Evolutionary conservation across 148 eudicot species (phyloP).

Genomic region (Talinum fruticosum): DNA sequence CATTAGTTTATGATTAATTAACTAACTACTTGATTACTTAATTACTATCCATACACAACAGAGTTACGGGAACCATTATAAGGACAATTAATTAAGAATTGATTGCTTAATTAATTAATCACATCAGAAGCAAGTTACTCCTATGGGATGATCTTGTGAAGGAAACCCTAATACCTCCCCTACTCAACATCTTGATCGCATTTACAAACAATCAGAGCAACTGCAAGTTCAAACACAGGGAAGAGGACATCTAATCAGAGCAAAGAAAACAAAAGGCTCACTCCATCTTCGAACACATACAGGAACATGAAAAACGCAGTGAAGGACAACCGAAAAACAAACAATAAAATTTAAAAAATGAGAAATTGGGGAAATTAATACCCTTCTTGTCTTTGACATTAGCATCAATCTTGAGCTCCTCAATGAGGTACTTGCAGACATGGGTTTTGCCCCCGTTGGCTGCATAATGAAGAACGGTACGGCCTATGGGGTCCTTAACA

Average conservation of each 20-base stretch:
- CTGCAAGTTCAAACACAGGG: neutral
- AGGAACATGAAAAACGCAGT: neutral
- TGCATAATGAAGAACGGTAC: conserved; percentile 9
- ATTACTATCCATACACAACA: too few species aligned
- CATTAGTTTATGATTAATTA: neutral
- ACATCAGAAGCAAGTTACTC: neutral
- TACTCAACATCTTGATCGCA: neutral
- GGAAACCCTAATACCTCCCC: neutral
- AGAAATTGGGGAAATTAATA: conserved; percentile 1
- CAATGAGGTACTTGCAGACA: conserved; percentile 21
- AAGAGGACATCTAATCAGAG: too few species aligned
- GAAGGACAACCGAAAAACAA: neutral
- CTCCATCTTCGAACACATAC: neutral
- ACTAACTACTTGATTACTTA: too few species aligned
- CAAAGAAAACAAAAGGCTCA: too few species aligned
- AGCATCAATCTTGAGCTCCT: conserved; percentile 13
- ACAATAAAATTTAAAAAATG: neutral
- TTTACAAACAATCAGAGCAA: neutral
- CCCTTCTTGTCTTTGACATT: conserved; percentile 3
- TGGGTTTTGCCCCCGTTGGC: conserved; percentile 16
- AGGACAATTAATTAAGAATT: too few species aligned
- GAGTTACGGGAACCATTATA: too few species aligned
- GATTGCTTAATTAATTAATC: neutral
- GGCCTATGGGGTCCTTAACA: neutral
- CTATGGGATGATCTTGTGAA: neutral